Conservation (phyloP, 2,329 filamentous ascomycete genomes). For the Cordyceps tenuipes region DNA sequence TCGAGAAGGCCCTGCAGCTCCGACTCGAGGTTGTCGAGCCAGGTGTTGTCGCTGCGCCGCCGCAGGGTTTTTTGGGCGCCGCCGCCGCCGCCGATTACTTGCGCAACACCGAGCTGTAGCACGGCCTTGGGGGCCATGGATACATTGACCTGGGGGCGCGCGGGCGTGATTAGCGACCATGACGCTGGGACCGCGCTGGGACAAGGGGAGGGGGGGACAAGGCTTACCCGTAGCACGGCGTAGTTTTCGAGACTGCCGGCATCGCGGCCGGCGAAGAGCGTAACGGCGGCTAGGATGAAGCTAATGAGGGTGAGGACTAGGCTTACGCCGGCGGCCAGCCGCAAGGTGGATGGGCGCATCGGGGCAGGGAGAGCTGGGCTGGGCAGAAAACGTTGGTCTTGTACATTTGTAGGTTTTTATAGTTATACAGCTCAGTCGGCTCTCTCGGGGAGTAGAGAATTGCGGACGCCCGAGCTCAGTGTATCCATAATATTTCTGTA, state of each 20-base stretch:
- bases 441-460: too few species aligned
- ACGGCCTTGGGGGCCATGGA: background rate
- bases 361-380: too few species aligned
- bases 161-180: background rate
- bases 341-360: background rate
- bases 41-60: background rate
- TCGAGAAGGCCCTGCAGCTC: background rate
- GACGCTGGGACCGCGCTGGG: background rate
- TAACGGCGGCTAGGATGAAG: background rate
- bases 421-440: too few species aligned
- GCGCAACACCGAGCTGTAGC: background rate
- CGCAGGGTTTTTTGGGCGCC: background rate
- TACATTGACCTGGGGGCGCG: background rate
- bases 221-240: background rate
- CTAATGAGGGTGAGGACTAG: background rate
- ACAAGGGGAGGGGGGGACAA: background rate
- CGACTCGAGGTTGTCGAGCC: background rate
- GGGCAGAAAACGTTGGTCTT: background rate
- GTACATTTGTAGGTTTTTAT: too few species aligned
- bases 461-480: too few species aligned
- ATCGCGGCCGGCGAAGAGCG: slow-evolving; percentile 1
- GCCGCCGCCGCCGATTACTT: background rate
- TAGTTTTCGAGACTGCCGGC: slow-evolving; percentile 4
- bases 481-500: too few species aligned
- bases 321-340: background rate